Base-by-base conservation (phyloP, 306 rosid genomes). In the Sindora glabra region DNA sequence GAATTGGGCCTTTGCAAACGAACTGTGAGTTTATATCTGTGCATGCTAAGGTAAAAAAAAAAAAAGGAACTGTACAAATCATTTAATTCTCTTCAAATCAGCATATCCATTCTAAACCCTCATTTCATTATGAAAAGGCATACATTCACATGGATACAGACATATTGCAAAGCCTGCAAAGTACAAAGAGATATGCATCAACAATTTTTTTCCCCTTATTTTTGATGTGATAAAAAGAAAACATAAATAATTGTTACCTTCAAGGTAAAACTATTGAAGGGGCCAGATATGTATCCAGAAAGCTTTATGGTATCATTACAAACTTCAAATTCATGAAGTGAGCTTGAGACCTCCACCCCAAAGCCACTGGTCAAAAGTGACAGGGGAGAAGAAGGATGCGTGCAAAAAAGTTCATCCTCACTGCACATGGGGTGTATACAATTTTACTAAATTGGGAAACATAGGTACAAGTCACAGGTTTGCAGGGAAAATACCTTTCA, bases 11-110 rank as follows among this genome's bases (percentile, higher is more conserved):
- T 59, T 86, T 89, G 86, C 82, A 81, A 61, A 89, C 64, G 38
- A 89, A 92, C 68, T 80, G 81, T 9, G 89, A 86, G 77, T 92
- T 89, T 34, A 92, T 72, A 86, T 89, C 99, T 92, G 78, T 53
- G 54, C 57, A 37, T n/a, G 86, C 79, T 72, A 79, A 89, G 96
- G 90, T 70, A 72, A 60, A 62, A 36, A 37, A 32, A 72, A 60
- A 62, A 36, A 37, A 32, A 34, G 42, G 54, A 76, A 48, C 39
- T 65, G 49, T 44, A 56, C 14, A 37, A 29, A 59, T 33, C 19
- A 45, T 44, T 34, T 69, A 48, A 61, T 59, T 74, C 59, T 62
- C 65, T 59, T 52, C 63, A 58, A 66, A 55, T 46, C 68, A 62
- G 42, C 10, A 57, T 14, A 66, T 32, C 62, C 72, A 67, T 59